These are phyloP conservation scores for Dictyostelium firmibasis DNA, from an alignment of 78 protist genomes.

Conservation along the genomic window DNA sequence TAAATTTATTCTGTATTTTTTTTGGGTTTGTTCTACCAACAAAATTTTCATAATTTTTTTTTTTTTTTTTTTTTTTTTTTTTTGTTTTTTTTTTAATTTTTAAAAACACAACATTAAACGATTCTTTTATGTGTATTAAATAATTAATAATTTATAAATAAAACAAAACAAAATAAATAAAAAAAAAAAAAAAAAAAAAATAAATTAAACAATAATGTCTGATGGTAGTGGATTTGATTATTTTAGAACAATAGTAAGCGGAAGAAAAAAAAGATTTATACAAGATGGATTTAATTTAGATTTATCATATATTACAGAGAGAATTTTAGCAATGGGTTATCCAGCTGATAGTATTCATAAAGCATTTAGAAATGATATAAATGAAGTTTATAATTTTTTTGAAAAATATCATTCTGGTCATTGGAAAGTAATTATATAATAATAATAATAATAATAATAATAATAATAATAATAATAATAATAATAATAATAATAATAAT, in stretches of 20 bases:
- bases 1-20: neutral
- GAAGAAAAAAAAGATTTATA: constrained; percentile 53
- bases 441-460: neutral
- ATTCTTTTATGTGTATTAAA: neutral
- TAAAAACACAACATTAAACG: neutral
- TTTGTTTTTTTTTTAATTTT: neutral
- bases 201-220: neutral
- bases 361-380: constrained; percentile 60
- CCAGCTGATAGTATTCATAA: constrained; percentile 59
- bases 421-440: constrained; percentile 25
- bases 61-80: neutral
- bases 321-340: constrained; percentile 61
- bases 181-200: no score
- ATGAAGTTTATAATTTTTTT: constrained; percentile 42
- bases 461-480: neutral
- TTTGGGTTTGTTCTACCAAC: neutral
- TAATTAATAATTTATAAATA: neutral
- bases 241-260: constrained; percentile 64
- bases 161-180: no score
- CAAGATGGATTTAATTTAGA: constrained; percentile 72
- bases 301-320: constrained; percentile 51
- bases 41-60: neutral
- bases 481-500: neutral
- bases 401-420: constrained; percentile 63
- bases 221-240: constrained; percentile 35